A percentile compares a stretch with the other conserved stretches of the same genome.
Conservation (phyloP, 768 basidiomycete genomes). For the Panaeolus papilionaceus region DNA sequence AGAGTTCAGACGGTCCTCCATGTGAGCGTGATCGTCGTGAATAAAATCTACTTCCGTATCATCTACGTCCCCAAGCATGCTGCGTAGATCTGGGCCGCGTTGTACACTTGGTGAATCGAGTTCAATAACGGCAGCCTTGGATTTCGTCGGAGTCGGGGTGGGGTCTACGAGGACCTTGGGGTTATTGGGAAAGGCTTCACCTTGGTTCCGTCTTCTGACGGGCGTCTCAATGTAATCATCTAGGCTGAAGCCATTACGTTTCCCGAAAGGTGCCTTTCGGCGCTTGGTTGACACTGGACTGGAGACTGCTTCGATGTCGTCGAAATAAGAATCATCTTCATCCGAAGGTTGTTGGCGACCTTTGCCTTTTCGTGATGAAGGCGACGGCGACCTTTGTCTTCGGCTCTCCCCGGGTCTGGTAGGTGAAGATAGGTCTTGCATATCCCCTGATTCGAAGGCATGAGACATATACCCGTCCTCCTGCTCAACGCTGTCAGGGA, state of each 20-base stretch:
- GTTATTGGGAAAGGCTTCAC: not conserved
- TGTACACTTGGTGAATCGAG: constrained; percentile 30
- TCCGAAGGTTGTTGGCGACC: constrained; percentile 25
- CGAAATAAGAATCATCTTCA: constrained; percentile 31
- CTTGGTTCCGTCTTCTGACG: constrained; percentile 10
- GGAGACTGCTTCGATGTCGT: constrained; percentile 32
- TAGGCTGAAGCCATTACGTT: constrained; percentile 10
- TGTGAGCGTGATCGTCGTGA: not conserved
- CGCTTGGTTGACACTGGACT: constrained; percentile 37
- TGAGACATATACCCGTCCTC: constrained; percentile 90
- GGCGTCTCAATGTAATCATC: constrained; percentile 20
- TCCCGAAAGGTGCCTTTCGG: constrained; percentile 15
- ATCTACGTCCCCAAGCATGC: constrained; percentile 24
- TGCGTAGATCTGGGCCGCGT: constrained; percentile 33
- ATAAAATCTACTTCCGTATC: constrained; percentile 16
- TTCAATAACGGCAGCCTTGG: constrained; percentile 21
- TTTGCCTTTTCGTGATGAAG: not conserved
- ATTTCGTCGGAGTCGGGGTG: constrained; percentile 28
- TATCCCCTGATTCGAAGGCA: constrained; percentile 58
- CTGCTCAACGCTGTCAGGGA: constrained; percentile 60
- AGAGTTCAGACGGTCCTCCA: constrained; percentile 15
- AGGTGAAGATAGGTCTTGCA: constrained; percentile 75
- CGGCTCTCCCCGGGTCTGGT: constrained; percentile 35
- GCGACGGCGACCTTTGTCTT: constrained; percentile 15
- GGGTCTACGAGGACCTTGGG: constrained; percentile 24